phyloP scores from a whole-genome alignment of 2,329 filamentous ascomycete genomes.

The Colletotrichum sp. region DNA sequence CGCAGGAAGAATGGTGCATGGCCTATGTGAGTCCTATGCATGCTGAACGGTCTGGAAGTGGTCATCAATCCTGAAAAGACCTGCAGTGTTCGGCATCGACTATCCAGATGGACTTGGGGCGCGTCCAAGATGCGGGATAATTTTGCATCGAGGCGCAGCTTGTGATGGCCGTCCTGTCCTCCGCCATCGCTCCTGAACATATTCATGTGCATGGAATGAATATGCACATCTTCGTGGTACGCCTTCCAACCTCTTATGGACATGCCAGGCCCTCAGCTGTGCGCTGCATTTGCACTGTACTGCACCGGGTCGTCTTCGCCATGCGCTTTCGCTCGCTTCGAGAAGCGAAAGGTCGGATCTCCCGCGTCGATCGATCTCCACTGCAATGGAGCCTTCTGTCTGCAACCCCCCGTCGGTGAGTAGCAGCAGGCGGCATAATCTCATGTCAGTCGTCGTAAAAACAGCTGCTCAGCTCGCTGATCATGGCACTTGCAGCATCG shows the following conservation, averaged over 20 bases:
- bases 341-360: neutral
- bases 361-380: constrained; percentile 1
- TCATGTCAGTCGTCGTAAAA: neutral
- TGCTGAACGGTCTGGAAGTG: neutral
- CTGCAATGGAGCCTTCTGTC: neutral
- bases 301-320: neutral
- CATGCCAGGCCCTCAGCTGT: neutral
- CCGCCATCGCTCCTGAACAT: neutral
- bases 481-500: neutral
- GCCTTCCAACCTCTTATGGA: neutral
- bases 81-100: neutral
- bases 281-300: neutral
- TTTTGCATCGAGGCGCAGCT: neutral
- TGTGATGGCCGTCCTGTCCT: neutral
- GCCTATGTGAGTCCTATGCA: neutral
- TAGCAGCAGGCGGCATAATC: neutral
- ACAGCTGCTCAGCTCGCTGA: neutral
- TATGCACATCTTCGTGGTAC: neutral
- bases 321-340: neutral
- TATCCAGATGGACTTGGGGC: neutral
- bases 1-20: neutral
- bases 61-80: neutral
- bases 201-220: neutral
- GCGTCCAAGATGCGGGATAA: neutral
- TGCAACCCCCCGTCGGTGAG: constrained; percentile 14